Conservation (phyloP, 2,329 filamentous ascomycete genomes). For the Scopulariopsis brevicaulis region DNA sequence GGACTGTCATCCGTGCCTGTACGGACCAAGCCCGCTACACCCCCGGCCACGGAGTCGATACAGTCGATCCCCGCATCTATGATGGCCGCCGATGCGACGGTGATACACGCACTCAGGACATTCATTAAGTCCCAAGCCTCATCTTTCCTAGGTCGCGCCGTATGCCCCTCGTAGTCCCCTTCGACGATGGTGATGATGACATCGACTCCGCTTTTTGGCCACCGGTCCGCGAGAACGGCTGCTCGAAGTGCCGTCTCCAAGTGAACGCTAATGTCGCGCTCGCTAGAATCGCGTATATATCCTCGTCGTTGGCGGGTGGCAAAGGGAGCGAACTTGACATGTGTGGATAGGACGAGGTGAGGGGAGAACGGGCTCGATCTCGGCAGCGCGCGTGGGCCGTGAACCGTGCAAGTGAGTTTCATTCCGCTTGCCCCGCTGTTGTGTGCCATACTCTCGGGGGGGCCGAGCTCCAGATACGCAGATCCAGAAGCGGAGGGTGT, state of each 20-base stretch:
- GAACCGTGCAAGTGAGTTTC: conserved; percentile 87
- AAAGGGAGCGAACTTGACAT: conserved; percentile 95
- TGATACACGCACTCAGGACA: conserved; percentile 83
- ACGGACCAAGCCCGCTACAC: conserved; percentile 69
- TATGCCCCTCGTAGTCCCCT: conserved; percentile 68
- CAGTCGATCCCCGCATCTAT: conserved; percentile 94
- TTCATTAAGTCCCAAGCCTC: conserved; percentile 84
- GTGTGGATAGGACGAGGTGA: conserved; percentile 81
- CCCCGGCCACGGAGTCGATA: conserved; percentile 79
- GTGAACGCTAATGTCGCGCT: conserved; percentile 84
- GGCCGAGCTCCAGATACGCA: conserved; percentile 66
- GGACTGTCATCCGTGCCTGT: conserved; percentile 19
- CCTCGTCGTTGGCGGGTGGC: conserved; percentile 72
- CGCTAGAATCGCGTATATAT: conserved; percentile 74
- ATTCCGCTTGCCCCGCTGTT: conserved; percentile 49
- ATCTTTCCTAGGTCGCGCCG: conserved; percentile 33
- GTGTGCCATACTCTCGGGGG: conserved; percentile 25
- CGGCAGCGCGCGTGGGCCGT: conserved; percentile 83
- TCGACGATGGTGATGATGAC: conserved; percentile 88
- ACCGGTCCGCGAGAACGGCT: conserved; percentile 83
- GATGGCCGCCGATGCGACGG: conserved; percentile 83
- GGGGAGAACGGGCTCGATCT: conserved; percentile 86
- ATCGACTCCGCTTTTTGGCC: conserved; percentile 98
- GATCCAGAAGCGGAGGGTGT: conserved; percentile 91
- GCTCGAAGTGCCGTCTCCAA: conserved; percentile 84